Base-by-base conservation (phyloP, 345 rosid genomes). In the Turritis glabra region DNA sequence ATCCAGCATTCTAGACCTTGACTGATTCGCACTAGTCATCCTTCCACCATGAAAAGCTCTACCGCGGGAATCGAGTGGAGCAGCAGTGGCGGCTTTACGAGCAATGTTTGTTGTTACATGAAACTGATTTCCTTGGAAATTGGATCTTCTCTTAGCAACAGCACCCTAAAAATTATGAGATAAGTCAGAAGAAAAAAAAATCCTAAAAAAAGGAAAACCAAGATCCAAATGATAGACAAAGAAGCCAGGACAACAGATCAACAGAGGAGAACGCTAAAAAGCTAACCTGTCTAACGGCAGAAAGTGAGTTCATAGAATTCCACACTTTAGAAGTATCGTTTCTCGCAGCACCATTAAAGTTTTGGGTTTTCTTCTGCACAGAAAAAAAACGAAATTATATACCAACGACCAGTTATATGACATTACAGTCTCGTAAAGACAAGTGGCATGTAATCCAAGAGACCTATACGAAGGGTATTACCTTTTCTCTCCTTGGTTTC, bases 281-380 rank as follows among this genome's bases (percentile, higher is more conserved):
- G 14, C 52, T 53, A 52, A 92, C 98, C 91, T 89, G 93, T 71
- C 93, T 89, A 81, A 87, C 82, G 57, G 83, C 73, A 40, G 90
- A 84, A 51, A 92, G 77, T 13, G 93, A 84, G 67, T 85, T 80
- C 89, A 86, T 75, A 74, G 81, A 83, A 22, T 41, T 86, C 33
- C 50, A 71, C 80, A 80, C 80, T 75, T 81, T 90, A 47, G 82
- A 58, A n/a, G 54, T n/a, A 40, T 85, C 80, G 70, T 81, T 87
- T 22, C 77, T 86, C 52, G 69, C 80, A 55, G 83, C 69, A 76
- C 75, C 77, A 78, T 79, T 79, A 32, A 61, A 18, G 44, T 71
- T 89, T 78, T 64, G 82, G 59, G 22, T 80, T 86, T 85, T 87
- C 63, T 77, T 93, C 98, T 93, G 81, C 58, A 29, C 32, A 15